Conservation (phyloP, 2,329 filamentous ascomycete species). For the Pseudogymnoascus sp. region DNA sequence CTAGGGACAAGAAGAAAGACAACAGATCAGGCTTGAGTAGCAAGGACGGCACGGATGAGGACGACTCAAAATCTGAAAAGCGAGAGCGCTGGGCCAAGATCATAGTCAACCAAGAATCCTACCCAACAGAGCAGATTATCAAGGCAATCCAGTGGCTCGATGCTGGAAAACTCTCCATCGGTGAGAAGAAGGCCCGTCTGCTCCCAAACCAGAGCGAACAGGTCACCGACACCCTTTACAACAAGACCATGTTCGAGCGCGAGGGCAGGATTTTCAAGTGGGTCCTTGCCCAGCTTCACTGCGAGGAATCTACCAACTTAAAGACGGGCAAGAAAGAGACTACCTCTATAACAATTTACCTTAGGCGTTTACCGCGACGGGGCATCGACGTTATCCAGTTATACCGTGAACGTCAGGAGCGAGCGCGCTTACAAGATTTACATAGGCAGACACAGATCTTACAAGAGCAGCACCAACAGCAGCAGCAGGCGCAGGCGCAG, state of each 20-base stretch:
- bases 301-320: conserved; percentile 8
- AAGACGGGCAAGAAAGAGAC: conserved; percentile 19
- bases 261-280: conserved; percentile 22
- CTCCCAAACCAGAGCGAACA: conserved; percentile 21
- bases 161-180: conserved; percentile 17
- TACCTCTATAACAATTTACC: conserved; percentile 21
- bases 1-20: too few relatives aligned
- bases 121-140: conserved; percentile 22
- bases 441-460: conserved; percentile 12
- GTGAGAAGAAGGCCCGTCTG: conserved; percentile 23
- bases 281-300: conserved; percentile 24
- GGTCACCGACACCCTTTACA: conserved; percentile 23
- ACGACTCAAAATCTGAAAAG: conserved; percentile 22
- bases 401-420: conserved; percentile 17
- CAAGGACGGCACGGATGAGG: background rate
- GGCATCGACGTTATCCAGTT: conserved; percentile 17
- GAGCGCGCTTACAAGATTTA: conserved; percentile 11
- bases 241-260: conserved; percentile 18
- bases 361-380: conserved; percentile 18
- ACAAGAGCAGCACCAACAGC: background rate
- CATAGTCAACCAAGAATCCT: conserved; percentile 18
- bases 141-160: conserved; percentile 22
- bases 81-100: conserved; percentile 16
- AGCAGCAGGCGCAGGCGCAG: background rate
- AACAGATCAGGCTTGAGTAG: too few relatives aligned